Evolutionary conservation across 1,284 basidiomycete species (phyloP).

Genomic region (Afroboletus lepidellus): DNA sequence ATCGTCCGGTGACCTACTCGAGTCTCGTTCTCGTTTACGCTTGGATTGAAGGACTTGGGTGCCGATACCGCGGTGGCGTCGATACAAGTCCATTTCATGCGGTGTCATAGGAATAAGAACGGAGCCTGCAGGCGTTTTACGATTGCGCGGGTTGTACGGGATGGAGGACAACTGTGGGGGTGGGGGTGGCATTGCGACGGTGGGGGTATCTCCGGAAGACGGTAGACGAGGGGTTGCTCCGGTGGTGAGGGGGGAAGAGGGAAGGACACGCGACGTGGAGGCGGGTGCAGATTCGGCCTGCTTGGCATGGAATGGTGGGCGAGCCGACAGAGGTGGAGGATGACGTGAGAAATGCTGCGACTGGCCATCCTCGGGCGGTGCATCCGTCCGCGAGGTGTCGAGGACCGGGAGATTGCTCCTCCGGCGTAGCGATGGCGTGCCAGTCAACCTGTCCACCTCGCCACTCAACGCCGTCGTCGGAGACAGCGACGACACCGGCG

Average conservation of each 20-base stretch:
- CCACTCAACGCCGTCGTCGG: conserved; percentile 10
- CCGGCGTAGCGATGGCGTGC: conserved; percentile 40
- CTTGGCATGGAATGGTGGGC: conserved; percentile 28
- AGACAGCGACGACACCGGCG: conserved; percentile 12
- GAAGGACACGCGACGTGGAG: conserved; percentile 25
- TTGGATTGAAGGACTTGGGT: conserved; percentile 52
- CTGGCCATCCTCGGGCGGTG: conserved; percentile 20
- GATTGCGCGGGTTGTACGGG: conserved; percentile 63
- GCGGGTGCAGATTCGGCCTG: conserved; percentile 23
- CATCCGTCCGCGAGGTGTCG: conserved; percentile 32
- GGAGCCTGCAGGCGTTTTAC: conserved; percentile 58
- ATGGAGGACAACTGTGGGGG: conserved; percentile 32
- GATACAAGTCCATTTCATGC: conserved; percentile 61
- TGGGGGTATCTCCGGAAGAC: conserved; percentile 23
- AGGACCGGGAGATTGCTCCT: conserved; percentile 33
- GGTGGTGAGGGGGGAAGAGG: conserved; percentile 27
- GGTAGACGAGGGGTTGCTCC: conserved; percentile 30
- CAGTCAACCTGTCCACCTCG: conserved; percentile 41
- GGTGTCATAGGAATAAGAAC: conserved; percentile 64
- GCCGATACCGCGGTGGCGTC: conserved; percentile 57
- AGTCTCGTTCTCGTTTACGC: conserved; percentile 56
- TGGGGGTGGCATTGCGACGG: conserved; percentile 27
- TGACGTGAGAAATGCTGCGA: conserved; percentile 31
- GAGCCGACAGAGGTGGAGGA: conserved; percentile 26
- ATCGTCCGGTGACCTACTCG: conserved; percentile 41